Percentiles rank a stretch among this genome's conserved stretches.
Conservation (phyloP, 2,329 filamentous ascomycete genomes). For the Ilyonectria destructans region DNA sequence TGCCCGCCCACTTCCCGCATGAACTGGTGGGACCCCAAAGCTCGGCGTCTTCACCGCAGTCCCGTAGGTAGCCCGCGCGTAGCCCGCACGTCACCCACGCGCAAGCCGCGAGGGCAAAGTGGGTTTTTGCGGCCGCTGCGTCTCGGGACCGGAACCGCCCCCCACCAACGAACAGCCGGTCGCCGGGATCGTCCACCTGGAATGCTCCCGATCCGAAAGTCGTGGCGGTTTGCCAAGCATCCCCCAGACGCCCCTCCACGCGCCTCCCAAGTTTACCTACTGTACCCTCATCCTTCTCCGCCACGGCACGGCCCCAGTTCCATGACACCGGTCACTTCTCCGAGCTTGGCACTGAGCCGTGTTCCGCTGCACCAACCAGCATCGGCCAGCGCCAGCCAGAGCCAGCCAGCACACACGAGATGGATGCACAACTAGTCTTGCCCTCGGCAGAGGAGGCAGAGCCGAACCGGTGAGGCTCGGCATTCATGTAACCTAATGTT, state of each 20-base stretch:
- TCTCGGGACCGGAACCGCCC: background rate
- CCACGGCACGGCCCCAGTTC: conserved; percentile 10
- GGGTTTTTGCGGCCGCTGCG: conserved; percentile 1
- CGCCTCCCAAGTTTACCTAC: background rate
- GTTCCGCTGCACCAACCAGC: conserved; percentile 1
- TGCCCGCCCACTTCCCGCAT: conserved; percentile 29
- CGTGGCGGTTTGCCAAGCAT: background rate
- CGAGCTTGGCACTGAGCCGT: conserved; percentile 26
- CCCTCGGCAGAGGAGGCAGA: background rate
- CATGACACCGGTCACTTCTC: conserved; percentile 8
- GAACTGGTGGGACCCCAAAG: conserved; percentile 24
- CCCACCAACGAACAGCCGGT: background rate
- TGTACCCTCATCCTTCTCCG: conserved; percentile 3
- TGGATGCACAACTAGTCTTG: background rate
- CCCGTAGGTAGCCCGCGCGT: conserved; percentile 4
- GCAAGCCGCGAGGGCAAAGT: background rate
- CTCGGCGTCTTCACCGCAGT: conserved; percentile 16
- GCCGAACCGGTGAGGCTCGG: background rate
- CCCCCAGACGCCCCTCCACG: background rate
- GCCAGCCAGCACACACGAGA: background rate
- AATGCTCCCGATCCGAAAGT: background rate
- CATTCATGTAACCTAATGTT: background rate
- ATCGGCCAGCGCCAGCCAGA: background rate
- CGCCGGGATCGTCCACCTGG: background rate
- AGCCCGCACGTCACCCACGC: background rate